phyloP scores from a whole-genome alignment of 805 yeast species.

The Ogataea thermomethanolica region DNA sequence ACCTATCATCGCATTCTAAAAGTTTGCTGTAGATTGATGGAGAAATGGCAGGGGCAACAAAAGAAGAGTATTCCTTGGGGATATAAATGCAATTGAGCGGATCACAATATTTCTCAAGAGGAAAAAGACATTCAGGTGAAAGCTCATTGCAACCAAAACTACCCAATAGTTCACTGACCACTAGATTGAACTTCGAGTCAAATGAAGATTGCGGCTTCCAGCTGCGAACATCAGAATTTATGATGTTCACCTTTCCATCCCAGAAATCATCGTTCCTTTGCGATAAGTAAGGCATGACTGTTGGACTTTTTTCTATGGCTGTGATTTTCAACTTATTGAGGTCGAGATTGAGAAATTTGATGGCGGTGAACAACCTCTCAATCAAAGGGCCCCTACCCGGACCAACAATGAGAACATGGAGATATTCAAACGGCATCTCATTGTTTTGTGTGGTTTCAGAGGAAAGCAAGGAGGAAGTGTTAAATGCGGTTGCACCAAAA shows the following conservation, averaged over 20 bases:
- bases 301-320: slow-evolving; percentile 72
- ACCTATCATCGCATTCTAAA: slow-evolving; percentile 7
- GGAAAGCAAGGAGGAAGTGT: slow-evolving; percentile 21
- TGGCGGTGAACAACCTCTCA: slow-evolving; percentile 45
- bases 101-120: slow-evolving; percentile 40
- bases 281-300: slow-evolving; percentile 50
- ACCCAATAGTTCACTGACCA: slow-evolving; percentile 81
- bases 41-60: slow-evolving; percentile 62
- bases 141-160: slow-evolving; percentile 92
- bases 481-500: slow-evolving; percentile 19
- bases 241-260: slow-evolving; percentile 48
- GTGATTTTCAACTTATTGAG: slow-evolving; percentile 33
- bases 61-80: slow-evolving; percentile 57
- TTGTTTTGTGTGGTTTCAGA: slow-evolving; percentile 3
- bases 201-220: slow-evolving; percentile 34
- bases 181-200: slow-evolving; percentile 45
- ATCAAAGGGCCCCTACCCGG: slow-evolving; percentile 88
- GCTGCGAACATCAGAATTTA: slow-evolving; percentile 56
- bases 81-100: slow-evolving; percentile 52
- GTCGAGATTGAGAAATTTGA: slow-evolving; percentile 32
- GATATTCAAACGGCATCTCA: not conserved
- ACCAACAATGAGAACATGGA: slow-evolving; percentile 63
- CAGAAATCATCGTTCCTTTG: slow-evolving; percentile 50
- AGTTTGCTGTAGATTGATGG: slow-evolving; percentile 47
- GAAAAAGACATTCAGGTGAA: slow-evolving; percentile 72